Conservation (phyloP, 768 basidiomycete genomes). For the Trametes villosa region DNA sequence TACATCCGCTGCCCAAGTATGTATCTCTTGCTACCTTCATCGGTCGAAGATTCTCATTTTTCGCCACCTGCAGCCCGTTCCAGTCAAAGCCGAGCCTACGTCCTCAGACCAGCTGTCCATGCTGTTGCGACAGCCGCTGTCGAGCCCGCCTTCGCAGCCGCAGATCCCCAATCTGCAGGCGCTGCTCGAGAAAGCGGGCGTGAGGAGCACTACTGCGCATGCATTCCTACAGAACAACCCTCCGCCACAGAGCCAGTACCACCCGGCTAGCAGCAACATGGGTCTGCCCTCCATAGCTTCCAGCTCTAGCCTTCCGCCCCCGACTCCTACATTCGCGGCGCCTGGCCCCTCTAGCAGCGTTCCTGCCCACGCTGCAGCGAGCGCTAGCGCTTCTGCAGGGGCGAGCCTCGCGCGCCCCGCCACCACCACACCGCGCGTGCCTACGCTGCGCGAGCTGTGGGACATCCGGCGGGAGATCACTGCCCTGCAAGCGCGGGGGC, state of each 20-base stretch:
- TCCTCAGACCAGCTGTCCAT: constrained; percentile 4
- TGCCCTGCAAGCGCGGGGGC: constrained; percentile 30
- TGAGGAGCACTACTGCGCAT: constrained; percentile 16
- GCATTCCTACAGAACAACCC: constrained; percentile 7
- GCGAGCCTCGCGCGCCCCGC: constrained; percentile 1
- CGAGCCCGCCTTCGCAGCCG: constrained; percentile 12
- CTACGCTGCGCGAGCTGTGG: constrained; percentile 30
- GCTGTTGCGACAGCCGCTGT: constrained; percentile 2
- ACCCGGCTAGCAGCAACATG: constrained; percentile 5
- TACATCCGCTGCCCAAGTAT: background rate
- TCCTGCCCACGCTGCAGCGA: background rate
- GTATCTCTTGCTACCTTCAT: background rate
- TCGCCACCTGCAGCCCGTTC: background rate
- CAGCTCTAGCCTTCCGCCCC: background rate
- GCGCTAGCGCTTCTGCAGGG: background rate
- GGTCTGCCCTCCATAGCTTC: background rate
- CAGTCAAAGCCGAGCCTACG: constrained; percentile 12
- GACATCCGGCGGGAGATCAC: constrained; percentile 34
- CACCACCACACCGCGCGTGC: constrained; percentile 10
- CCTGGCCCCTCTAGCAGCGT: background rate
- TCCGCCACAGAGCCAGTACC: constrained; percentile 9
- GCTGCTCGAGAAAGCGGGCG: constrained; percentile 20
- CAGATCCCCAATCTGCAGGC: constrained; percentile 20
- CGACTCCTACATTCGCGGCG: background rate
- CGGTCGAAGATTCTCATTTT: background rate